A percentile compares a stretch with the other conserved stretches of the same genome.
These are phyloP conservation scores for Mortierella sp. DNA, from an alignment of 371 early-diverging fungal species.

Conservation along the genomic window DNA sequence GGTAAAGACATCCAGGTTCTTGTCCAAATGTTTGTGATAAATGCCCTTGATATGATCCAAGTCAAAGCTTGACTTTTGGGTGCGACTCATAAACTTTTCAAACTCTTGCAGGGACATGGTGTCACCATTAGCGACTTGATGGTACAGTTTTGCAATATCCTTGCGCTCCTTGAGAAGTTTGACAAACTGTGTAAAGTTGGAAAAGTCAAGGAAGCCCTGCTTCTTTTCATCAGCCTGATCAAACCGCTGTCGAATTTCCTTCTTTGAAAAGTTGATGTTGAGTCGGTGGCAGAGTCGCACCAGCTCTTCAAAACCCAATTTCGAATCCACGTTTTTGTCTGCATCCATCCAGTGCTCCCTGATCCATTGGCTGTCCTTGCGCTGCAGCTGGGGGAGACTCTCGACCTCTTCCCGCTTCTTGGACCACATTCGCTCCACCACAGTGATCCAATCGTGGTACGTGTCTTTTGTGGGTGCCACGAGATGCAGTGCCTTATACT, in stretches of 20 bases:
- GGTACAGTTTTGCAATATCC: slow-evolving; percentile 44
- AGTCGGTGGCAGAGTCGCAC: slow-evolving; percentile 53
- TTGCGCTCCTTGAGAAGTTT: slow-evolving; percentile 54
- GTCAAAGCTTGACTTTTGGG: slow-evolving; percentile 46
- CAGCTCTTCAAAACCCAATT: slow-evolving; percentile 52
- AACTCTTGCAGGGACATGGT: slow-evolving; percentile 48
- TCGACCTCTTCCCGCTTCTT: slow-evolving; percentile 47
- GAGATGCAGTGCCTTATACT: slow-evolving; percentile 56
- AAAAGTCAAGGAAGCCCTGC: slow-evolving; percentile 50
- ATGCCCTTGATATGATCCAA: slow-evolving; percentile 39
- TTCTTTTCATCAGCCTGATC: slow-evolving; percentile 51
- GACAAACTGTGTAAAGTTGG: slow-evolving; percentile 52
- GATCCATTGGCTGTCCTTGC: slow-evolving; percentile 54
- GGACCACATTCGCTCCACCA: slow-evolving; percentile 51
- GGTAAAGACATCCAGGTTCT: slow-evolving; percentile 33
- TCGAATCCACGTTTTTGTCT: slow-evolving; percentile 54
- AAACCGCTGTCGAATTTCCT: slow-evolving; percentile 48
- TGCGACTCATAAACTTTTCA: slow-evolving; percentile 46
- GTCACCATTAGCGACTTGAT: slow-evolving; percentile 15
- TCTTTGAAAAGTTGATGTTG: slow-evolving; percentile 55
- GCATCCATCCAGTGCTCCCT: slow-evolving; percentile 56
- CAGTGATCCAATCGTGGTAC: slow-evolving; percentile 51
- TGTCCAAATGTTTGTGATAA: slow-evolving; percentile 46
- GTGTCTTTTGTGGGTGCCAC: slow-evolving; percentile 52
- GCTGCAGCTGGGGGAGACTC: slow-evolving; percentile 49